Base-by-base conservation (phyloP, 768 basidiomycete species). In the Suillus variegatus region DNA sequence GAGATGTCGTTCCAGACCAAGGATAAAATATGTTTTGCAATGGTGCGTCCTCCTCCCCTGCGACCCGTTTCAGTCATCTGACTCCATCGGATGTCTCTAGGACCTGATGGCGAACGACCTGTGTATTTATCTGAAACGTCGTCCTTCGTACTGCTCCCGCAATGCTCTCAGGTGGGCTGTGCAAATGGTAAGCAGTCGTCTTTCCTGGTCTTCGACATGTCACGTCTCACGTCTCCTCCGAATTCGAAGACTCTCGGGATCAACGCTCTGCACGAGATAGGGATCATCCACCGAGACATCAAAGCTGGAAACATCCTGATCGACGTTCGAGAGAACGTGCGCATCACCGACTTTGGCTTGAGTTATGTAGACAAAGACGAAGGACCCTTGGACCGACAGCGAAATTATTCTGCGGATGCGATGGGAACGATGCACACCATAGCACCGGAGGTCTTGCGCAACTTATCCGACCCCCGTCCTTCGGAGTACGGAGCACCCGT, bases 51-150 rank as follows among this genome's bases (percentile, higher is more conserved):
- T 32, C 32, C 32, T 32, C 6, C 32, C 32, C 32, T 54, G 18
- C 3, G 16, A 18, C 8, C 3, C 9, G 6, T 57, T 18, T 44
- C 10, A 41, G 58, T 0, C 32, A n/a, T 64, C 9, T 47, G 20
- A 36, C 6, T 3, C 9, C 20, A 9, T 20, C 38, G 43, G 22
- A 35, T 6, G 1, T 22, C 28, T 49, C 47, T 25, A 82, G 82
- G 80, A 80, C 58, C 73, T 82, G 52, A 80, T 83, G 82, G 63
- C 72, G 5, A 72, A 71, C 25, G 80, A 82, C 41, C 69, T 83
- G 32, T 62, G 68, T 35, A 68, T 71, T n/a, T 73, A 80, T 22
- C 47, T 82, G 43, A 47, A 8, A 9, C 43, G 41, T 36, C 62
- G 75, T 18, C 67, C 75, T 6, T 70, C 68, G 16, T 63, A 70